Conservation (phyloP, 1,284 basidiomycete species). For the Microstroma glucosiphilum region DNA sequence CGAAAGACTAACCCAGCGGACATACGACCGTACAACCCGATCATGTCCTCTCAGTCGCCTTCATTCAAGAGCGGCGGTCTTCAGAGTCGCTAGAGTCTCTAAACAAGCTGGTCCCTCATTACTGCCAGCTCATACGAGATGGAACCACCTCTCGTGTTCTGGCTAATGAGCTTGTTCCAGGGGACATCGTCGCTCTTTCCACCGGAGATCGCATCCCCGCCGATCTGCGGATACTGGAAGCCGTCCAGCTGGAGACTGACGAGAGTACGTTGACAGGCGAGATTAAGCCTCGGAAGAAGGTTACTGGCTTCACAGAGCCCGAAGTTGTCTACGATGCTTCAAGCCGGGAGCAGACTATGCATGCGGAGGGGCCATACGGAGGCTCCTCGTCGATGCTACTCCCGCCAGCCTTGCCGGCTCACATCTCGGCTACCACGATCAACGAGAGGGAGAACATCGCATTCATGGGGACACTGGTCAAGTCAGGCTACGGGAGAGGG, state of each 20-base stretch:
- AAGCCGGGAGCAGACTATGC: no score
- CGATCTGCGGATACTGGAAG: conserved; percentile 73
- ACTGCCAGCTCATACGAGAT: conserved; percentile 80
- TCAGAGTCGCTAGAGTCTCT: conserved; percentile 90
- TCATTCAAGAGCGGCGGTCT: conserved; percentile 88
- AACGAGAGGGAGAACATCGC: conserved; percentile 83
- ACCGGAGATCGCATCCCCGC: conserved; percentile 86
- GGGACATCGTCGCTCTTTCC: conserved; percentile 83
- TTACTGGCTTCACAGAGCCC: conserved; percentile 54
- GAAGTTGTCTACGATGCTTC: conserved; percentile 20
- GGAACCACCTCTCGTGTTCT: conserved; percentile 60
- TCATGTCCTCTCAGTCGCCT: conserved; percentile 65
- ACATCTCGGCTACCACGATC: conserved; percentile 58
- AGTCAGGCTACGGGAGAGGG: conserved; percentile 78
- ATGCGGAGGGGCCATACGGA: not conserved
- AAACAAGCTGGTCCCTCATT: conserved; percentile 92
- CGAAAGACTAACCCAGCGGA: conserved; percentile 1
- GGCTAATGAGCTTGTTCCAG: conserved; percentile 89
- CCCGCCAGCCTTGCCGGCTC: conserved; percentile 44
- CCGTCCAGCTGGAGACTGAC: conserved; percentile 83
- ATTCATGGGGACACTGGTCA: conserved; percentile 95
- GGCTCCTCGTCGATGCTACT: not conserved
- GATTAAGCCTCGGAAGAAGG: conserved; percentile 73
- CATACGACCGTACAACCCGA: not conserved
- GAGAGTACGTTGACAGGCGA: conserved; percentile 93